Base-by-base conservation (phyloP, 2,329 filamentous ascomycete species). In the Aspergillus hortae region DNA sequence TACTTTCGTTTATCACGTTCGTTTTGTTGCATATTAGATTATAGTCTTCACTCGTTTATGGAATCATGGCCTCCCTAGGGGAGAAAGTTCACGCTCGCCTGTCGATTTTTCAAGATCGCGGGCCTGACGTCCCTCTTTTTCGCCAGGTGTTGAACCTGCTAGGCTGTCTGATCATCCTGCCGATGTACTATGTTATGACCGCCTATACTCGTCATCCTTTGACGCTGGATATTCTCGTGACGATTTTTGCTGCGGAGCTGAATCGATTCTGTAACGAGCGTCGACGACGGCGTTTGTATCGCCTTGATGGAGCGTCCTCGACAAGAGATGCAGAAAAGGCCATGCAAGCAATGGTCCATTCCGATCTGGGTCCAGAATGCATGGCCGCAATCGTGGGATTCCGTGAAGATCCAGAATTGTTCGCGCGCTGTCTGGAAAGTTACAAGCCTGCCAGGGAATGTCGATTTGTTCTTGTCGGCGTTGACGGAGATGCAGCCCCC, bases 341-440 rank as follows among this genome's bases (percentile, higher is more conserved):
- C 9, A 50, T 32, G 6, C 32, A 51, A 25, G 7, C 44, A 10
- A 32, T 54, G 14, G 30, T 41, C 1, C 45, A 25, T 11, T 9
- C 21, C n/a, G 49, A 45, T n/a, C 50, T 45, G 11, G 53, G 49
- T 1, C 52, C 52, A 15, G 61, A 62, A 27, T 66, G 63, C 15
- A 61, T 68, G 51, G 62, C 62, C 6, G 57, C 61, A 0, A 56
- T 69, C 17, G 66, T 68, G 14, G 66, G 66, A 21, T 69, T 67
- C 53, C 62, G 66, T 25, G 66, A 69, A 45, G 66, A 69, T 19
- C 60, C 63, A 1, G 52, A 49, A 4, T 46, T 68, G 2, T 69
- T 64, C 53, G 55, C 54, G 25, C 58, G 59, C 9, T 61, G 61
- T n/a, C 49, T 69, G 35, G 56, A 60, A 2, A 67, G 66, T 46